These are phyloP conservation scores for Wickerhamomyces queroliae DNA, from an alignment of 805 yeast genomes.

Conservation along the genomic window DNA sequence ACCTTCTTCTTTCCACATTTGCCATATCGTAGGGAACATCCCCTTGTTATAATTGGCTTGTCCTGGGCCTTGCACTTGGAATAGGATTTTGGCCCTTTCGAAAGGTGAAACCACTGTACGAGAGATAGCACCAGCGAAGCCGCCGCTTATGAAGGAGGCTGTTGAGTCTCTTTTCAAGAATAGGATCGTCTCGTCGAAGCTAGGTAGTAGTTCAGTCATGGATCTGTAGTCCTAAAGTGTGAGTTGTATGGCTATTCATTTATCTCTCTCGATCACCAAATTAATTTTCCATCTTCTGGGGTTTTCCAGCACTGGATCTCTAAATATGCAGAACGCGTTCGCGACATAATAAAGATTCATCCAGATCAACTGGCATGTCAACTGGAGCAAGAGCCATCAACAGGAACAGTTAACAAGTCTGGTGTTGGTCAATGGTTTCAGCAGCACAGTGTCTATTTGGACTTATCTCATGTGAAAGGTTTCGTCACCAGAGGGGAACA, in stretches of 20 bases:
- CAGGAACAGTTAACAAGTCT: no score
- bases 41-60: conserved; percentile 52
- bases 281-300: no score
- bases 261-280: no score
- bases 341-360: no score
- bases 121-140: conserved; percentile 74
- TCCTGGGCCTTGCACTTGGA: conserved; percentile 75
- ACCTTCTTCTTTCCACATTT: conserved; percentile 91
- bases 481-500: no score
- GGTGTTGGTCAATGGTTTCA: no score
- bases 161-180: conserved; percentile 42
- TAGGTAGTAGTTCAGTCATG: conserved; percentile 2
- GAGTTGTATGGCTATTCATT: neutral
- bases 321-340: no score
- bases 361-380: no score
- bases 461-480: no score
- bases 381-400: no score
- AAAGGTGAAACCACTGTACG: conserved; percentile 93
- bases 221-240: neutral
- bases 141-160: conserved; percentile 67
- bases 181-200: neutral
- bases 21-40: conserved; percentile 62
- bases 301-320: no score
- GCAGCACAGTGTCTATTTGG: no score
- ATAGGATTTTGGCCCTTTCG: conserved; percentile 86